Conservation (phyloP, 1,284 basidiomycete species). For the Pyrrhoderma noxium region DNA sequence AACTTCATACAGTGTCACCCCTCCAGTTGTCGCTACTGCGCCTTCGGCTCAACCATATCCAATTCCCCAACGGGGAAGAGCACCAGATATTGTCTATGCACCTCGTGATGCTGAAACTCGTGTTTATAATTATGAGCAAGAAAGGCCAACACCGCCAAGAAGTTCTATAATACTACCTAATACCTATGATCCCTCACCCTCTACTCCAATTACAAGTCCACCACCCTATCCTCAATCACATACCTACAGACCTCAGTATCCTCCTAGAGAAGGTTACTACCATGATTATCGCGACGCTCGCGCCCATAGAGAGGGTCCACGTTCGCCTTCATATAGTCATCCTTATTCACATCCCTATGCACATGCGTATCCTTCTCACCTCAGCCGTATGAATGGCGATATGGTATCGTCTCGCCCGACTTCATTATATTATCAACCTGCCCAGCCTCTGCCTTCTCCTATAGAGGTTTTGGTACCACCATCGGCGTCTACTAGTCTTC, state of each 20-base stretch:
- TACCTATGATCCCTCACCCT: slow-evolving; percentile 6
- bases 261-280: too few relatives aligned
- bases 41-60: too few relatives aligned
- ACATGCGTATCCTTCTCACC: background rate
- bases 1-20: too few relatives aligned
- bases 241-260: too few relatives aligned
- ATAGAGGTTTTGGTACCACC: background rate
- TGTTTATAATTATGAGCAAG: background rate
- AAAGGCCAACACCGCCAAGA: background rate
- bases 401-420: background rate
- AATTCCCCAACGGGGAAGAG: too few relatives aligned
- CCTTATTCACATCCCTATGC: slow-evolving; percentile 10
- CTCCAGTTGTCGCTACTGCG: background rate
- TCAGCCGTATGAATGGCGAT: background rate
- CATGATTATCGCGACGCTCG: background rate
- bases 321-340: background rate
- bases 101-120: too few relatives aligned
- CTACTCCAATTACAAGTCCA: too few relatives aligned
- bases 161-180: slow-evolving; percentile 3
- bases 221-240: too few relatives aligned
- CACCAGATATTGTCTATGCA: too few relatives aligned
- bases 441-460: background rate
- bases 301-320: background rate
- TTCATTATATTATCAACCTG: background rate
- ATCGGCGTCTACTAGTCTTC: too few relatives aligned